Percentiles rank a stretch among this genome's conserved stretches.
Evolutionary conservation across 2,329 filamentous ascomycete genomes (phyloP).

Genomic region (Albophoma yamanashiensis): DNA sequence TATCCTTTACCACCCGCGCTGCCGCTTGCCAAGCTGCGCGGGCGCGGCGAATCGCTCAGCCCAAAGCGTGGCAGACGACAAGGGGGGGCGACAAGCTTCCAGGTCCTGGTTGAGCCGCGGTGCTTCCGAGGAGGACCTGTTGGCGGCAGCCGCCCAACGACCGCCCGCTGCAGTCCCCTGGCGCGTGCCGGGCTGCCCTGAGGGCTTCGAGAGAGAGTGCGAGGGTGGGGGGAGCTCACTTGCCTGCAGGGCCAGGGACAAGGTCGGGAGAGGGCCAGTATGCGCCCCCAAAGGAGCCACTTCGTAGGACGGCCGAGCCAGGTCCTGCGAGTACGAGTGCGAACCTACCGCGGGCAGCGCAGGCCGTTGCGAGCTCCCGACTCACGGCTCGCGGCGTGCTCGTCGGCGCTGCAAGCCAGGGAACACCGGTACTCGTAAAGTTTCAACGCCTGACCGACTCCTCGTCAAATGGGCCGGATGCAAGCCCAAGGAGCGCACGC

Average conservation of each 20-base stretch:
- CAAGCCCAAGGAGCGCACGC: background rate
- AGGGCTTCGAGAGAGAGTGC: background rate
- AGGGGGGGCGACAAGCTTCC: conserved; percentile 1
- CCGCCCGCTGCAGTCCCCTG: background rate
- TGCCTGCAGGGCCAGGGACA: background rate
- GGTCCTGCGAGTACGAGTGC: background rate
- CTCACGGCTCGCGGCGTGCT: background rate
- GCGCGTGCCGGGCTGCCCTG: background rate
- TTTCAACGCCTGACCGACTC: background rate
- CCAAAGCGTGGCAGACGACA: background rate
- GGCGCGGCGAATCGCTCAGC: background rate
- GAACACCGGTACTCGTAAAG: background rate
- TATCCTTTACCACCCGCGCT: background rate
- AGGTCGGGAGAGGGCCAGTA: background rate
- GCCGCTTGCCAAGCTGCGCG: background rate
- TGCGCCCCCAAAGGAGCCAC: background rate
- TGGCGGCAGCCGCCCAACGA: conserved; percentile 3
- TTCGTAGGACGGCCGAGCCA: background rate
- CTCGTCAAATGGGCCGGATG: background rate
- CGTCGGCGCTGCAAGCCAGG: background rate
- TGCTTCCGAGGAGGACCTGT: conserved; percentile 7
- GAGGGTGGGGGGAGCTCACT: background rate
- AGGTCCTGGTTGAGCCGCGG: conserved; percentile 6
- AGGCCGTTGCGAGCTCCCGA: background rate
- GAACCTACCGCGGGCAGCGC: background rate